These are phyloP conservation scores for Omphalea diandra DNA, from an alignment of 441 rosid species.

Conservation along the genomic window DNA sequence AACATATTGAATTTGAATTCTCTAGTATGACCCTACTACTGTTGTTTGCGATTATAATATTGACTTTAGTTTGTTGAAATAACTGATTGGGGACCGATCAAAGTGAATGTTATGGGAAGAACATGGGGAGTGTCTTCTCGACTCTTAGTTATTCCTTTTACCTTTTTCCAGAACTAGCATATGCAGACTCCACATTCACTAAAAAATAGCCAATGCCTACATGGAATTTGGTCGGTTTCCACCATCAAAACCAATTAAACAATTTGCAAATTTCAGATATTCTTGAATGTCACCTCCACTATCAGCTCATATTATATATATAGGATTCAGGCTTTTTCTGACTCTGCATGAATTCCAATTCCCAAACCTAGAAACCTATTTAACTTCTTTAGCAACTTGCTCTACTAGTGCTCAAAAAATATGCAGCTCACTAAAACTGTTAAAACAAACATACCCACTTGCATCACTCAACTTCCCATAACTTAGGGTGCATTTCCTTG, in stretches of 20 bases:
- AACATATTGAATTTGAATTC: neutral
- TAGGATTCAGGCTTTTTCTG: slow-evolving; percentile 26
- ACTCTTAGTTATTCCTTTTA: slow-evolving; percentile 33
- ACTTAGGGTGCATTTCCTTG: slow-evolving; percentile 19
- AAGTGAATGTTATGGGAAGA: slow-evolving; percentile 53
- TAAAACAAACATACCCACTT: slow-evolving; percentile 9
- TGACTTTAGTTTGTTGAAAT: slow-evolving; percentile 8
- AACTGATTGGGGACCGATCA: slow-evolving; percentile 36
- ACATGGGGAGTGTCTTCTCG: slow-evolving; percentile 43
- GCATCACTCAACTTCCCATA: slow-evolving; percentile 22
- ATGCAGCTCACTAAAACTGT: slow-evolving; percentile 8
- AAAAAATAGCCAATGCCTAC: slow-evolving; percentile 15
- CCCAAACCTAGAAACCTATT: slow-evolving; percentile 23
- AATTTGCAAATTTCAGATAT: slow-evolving; percentile 14
- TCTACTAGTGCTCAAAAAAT: slow-evolving; percentile 17
- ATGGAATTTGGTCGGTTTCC: slow-evolving; percentile 38
- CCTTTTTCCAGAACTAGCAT: slow-evolving; percentile 42
- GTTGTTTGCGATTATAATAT: neutral
- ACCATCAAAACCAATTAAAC: slow-evolving; percentile 30
- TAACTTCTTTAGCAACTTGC: slow-evolving; percentile 31
- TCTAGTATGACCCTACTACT: too few relatives aligned
- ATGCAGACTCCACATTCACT: slow-evolving; percentile 45
- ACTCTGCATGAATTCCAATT: slow-evolving; percentile 32
- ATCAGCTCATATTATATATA: slow-evolving; percentile 25
- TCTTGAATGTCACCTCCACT: slow-evolving; percentile 31